Percentiles rank a stretch among this genome's conserved stretches.
Evolutionary conservation across 2,329 filamentous ascomycete species (phyloP).

Genomic region (Penicillium sp.): DNA sequence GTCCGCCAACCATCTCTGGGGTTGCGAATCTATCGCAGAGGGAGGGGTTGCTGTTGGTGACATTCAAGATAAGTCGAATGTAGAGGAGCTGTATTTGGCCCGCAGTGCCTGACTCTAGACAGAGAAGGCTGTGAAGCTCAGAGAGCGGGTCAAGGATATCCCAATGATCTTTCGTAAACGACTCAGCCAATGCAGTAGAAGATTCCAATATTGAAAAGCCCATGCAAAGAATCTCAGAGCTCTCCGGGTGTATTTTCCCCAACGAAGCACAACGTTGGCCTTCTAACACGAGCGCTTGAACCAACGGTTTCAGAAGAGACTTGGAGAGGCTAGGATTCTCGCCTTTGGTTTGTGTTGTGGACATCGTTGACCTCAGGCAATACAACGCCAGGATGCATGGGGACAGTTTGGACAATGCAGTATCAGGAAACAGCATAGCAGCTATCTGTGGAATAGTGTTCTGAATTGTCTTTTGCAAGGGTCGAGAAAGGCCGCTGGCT

Average conservation of each 20-base stretch:
- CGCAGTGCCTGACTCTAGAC: slow-evolving; percentile 15
- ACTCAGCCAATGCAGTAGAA: slow-evolving; percentile 30
- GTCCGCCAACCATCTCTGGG: slow-evolving; percentile 32
- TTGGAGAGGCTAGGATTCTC: slow-evolving; percentile 27
- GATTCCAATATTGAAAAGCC: slow-evolving; percentile 39
- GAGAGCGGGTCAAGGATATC: slow-evolving; percentile 29
- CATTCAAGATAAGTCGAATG: slow-evolving; percentile 74
- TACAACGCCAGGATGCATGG: slow-evolving; percentile 34
- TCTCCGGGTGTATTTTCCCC: slow-evolving; percentile 5
- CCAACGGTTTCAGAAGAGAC: slow-evolving; percentile 26
- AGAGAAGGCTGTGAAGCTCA: slow-evolving; percentile 40
- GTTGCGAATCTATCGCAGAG: slow-evolving; percentile 67
- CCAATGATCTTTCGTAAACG: slow-evolving; percentile 25
- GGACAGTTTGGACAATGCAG: slow-evolving; percentile 20
- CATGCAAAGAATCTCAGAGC: slow-evolving; percentile 24
- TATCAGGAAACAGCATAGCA: slow-evolving; percentile 24
- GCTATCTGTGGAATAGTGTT: slow-evolving; percentile 22
- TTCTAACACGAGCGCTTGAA: slow-evolving; percentile 26
- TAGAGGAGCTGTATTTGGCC: slow-evolving; percentile 38
- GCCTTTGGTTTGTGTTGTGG: slow-evolving; percentile 31
- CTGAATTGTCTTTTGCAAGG: slow-evolving; percentile 28
- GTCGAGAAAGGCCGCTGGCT: slow-evolving; percentile 27
- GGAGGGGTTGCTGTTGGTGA: slow-evolving; percentile 74
- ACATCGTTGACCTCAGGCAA: slow-evolving; percentile 31
- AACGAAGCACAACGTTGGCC: not conserved